phyloP scores from a whole-genome alignment of 106 monocot genomes.

The Xerophyta viscosa region DNA sequence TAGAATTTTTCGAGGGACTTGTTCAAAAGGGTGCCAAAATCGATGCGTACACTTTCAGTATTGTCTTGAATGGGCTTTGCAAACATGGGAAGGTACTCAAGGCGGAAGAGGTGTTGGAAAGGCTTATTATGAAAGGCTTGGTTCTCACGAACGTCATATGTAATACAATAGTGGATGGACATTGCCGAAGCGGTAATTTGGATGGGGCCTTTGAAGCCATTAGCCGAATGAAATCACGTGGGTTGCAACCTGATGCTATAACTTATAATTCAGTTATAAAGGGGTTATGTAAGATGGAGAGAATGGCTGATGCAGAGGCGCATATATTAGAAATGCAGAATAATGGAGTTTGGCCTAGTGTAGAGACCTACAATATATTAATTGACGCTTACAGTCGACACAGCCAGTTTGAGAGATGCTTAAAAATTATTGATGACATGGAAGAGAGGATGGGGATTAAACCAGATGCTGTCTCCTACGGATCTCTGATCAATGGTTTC shows the following conservation, averaged over 20 bases:
- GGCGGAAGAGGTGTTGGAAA: constrained; percentile 42
- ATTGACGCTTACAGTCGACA: constrained; percentile 42
- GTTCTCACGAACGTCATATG: constrained; percentile 49
- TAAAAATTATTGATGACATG: constrained; percentile 27
- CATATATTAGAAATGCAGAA: constrained; percentile 28
- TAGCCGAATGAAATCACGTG: constrained; percentile 32
- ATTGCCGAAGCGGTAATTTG: constrained; percentile 35
- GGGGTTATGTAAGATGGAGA: constrained; percentile 50
- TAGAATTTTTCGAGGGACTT: constrained; percentile 37
- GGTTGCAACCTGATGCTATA: constrained; percentile 30
- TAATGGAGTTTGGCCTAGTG: constrained; percentile 29
- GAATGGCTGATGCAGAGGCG: constrained; percentile 39
- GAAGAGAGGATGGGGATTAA: constrained; percentile 15
- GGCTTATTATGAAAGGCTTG: constrained; percentile 33
- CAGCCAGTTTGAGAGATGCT: constrained; percentile 32
- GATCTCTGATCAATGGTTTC: constrained; percentile 52
- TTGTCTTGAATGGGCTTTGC: constrained; percentile 64
- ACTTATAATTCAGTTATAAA: constrained; percentile 76
- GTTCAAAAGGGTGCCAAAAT: constrained; percentile 28
- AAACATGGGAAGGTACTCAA: constrained; percentile 49
- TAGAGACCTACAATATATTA: constrained; percentile 55
- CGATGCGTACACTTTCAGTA: constrained; percentile 28
- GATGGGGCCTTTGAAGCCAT: constrained; percentile 28
- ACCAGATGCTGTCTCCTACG: constrained; percentile 36
- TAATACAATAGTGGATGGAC: constrained; percentile 58